These are phyloP conservation scores for Trypanosoma avium DNA, from an alignment of 208 protist genomes.

Conservation along the genomic window DNA sequence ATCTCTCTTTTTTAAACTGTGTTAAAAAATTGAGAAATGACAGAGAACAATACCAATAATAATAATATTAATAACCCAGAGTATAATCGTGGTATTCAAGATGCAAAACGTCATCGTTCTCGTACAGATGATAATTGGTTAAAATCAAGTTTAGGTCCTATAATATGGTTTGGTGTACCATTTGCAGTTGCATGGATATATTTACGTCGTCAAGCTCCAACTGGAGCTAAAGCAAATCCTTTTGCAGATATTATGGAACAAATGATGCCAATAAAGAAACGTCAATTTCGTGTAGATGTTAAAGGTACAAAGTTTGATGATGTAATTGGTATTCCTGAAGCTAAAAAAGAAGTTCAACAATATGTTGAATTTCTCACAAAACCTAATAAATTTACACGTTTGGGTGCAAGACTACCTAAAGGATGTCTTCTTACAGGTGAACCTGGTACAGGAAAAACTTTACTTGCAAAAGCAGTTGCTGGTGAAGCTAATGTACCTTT, in stretches of 20 bases:
- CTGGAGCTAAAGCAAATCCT: conserved; percentile 36
- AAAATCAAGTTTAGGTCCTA: conserved; percentile 62
- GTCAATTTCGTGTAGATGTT: conserved; percentile 84
- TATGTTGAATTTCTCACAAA: conserved; percentile 97
- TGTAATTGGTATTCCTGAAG: conserved; percentile 96
- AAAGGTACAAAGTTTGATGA: conserved; percentile 89
- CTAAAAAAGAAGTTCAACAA: conserved; percentile 96
- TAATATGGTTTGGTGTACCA: conserved; percentile 78
- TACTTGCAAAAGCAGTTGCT: conserved; percentile 97
- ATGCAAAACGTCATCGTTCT: conserved; percentile 65
- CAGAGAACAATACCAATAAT: conserved; percentile 5
- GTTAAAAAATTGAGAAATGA: conserved; percentile 1
- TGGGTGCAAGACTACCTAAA: conserved; percentile 96
- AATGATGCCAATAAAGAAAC: conserved; percentile 89
- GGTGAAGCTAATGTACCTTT: conserved; percentile 95
- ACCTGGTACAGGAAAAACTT: conserved; percentile 97
- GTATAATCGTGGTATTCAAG: conserved; percentile 68
- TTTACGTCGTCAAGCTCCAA: conserved; percentile 43
- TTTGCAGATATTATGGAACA: conserved; percentile 83
- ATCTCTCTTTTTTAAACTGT: conserved; percentile 1
- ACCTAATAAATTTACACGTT: conserved; percentile 93
- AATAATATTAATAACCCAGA: no score
- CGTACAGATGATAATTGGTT: conserved; percentile 85
- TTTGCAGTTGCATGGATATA: conserved; percentile 57
- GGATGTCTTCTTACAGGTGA: conserved; percentile 96